Conservation (phyloP, 2,329 filamentous ascomycete species). For the Chaetoscypha palmicola region DNA sequence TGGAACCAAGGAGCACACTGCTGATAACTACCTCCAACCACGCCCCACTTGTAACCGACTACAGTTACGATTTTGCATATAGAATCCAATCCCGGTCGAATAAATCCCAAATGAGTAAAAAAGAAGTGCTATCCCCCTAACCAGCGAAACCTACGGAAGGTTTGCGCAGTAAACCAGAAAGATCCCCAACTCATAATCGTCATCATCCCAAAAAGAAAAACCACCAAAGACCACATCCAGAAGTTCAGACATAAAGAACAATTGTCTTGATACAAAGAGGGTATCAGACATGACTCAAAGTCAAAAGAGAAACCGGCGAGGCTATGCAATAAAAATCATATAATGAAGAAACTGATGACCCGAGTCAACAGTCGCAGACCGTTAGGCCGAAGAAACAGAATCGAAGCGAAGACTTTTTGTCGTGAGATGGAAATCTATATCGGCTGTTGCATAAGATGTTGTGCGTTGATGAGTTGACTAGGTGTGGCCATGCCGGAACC, state of each 20-base stretch:
- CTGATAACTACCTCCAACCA: not conserved
- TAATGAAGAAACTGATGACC: constrained; percentile 15
- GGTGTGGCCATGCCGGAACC: constrained; percentile 31
- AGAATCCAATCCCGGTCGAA: not conserved
- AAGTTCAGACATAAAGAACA: constrained; percentile 11
- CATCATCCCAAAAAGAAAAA: constrained; percentile 5
- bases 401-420: constrained; percentile 8
- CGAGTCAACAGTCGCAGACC: constrained; percentile 4
- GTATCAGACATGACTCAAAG: constrained; percentile 7
- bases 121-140: too few relatives aligned
- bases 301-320: constrained; percentile 16
- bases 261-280: constrained; percentile 5
- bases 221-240: constrained; percentile 2
- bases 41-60: not conserved
- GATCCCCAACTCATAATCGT: constrained; percentile 12
- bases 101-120: constrained; percentile 3
- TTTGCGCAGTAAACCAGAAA: constrained; percentile 2
- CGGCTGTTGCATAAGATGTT: constrained; percentile 32
- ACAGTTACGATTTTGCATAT: not conserved
- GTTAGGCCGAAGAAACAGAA: constrained; percentile 11
- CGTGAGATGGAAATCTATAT: constrained; percentile 19
- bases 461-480: constrained; percentile 32
- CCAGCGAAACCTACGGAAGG: too few relatives aligned
- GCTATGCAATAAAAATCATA: constrained; percentile 27
- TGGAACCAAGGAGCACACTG: constrained; percentile 9